Base-by-base conservation (phyloP, 139 green algal species). In the Zygnema circumcarinatum region DNA sequence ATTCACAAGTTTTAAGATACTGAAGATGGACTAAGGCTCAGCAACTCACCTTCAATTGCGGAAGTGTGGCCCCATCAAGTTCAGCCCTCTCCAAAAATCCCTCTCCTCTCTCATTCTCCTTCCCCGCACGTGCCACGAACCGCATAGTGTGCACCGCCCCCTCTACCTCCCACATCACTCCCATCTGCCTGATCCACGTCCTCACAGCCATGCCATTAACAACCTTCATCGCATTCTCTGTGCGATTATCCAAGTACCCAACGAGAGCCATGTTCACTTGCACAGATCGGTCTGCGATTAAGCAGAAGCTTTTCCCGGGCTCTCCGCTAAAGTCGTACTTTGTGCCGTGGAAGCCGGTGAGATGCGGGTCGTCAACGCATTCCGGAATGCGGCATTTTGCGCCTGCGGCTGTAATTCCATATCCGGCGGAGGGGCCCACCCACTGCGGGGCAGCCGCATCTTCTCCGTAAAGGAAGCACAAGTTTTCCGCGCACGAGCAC, bases 231-330 rank as follows among this genome's bases (percentile, higher is more conserved):
- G 76, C 76, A 32, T 52, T 52, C 21, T 82, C 76, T 21, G 76
- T 81, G 52, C 76, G 41, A 31, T 25, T 84, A 52, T 84, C 76
- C 41, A 84, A 41, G 69, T 87, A 87, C 0, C 81, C 81, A 11
- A n/a, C 68, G 47, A 89, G n/a, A n/a, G 29, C 41, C 84, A 89
- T 89, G 84, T 89, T 89, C 42, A 89, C 53, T 62, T 89, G 84
- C 32, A 89, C 32, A 3, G 29, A 38, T 33, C 75, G 22, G 36
- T 89, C 84, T 31, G 84, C 40, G 32, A 89, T 1, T 22, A 89
- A 38, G 84, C 84, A 89, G 75, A 84, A 89, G 74, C 38, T 31
- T n/a, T 29, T n/a, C 29, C 31, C 84, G 38, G 82, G 32, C 42
- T 62, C 47, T 74, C 84, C 84, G 35, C 52, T 87, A 42, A 89